phyloP scores from a whole-genome alignment of 768 basidiomycete species.

The Pulveroboletus sp. region DNA sequence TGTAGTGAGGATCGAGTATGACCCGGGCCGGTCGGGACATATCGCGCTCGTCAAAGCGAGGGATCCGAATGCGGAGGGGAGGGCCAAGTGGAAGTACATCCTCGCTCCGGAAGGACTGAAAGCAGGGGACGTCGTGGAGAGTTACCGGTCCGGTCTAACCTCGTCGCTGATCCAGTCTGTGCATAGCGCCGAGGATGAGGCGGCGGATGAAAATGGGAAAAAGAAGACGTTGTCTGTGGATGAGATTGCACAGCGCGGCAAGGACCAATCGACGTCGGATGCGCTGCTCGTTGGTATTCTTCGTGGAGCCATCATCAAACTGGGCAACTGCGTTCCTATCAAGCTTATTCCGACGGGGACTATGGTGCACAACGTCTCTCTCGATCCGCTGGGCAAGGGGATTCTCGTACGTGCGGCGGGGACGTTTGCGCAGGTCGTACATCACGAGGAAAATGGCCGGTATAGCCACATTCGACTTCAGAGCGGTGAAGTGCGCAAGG shows the following conservation, averaged over 20 bases:
- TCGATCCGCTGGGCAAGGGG: slow-evolving; percentile 72
- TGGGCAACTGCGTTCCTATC: slow-evolving; percentile 91
- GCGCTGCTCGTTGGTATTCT: slow-evolving; percentile 82
- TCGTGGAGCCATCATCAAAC: slow-evolving; percentile 77
- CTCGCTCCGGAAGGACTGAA: slow-evolving; percentile 87
- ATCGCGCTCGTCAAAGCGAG: slow-evolving; percentile 83
- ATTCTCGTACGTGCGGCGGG: slow-evolving; percentile 90
- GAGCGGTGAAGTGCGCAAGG: slow-evolving; percentile 89
- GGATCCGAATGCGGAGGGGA: slow-evolving; percentile 49
- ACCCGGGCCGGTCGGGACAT: slow-evolving; percentile 91
- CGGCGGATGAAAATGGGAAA: background rate
- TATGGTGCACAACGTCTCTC: slow-evolving; percentile 81
- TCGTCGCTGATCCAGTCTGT: slow-evolving; percentile 56
- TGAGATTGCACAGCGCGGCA: slow-evolving; percentile 22
- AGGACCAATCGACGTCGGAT: slow-evolving; percentile 41
- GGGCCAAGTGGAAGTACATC: slow-evolving; percentile 81
- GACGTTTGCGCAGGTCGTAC: slow-evolving; percentile 76
- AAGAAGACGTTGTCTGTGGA: slow-evolving; percentile 17
- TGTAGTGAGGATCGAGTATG: slow-evolving; percentile 94
- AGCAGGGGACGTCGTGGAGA: slow-evolving; percentile 85
- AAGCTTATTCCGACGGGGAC: slow-evolving; percentile 91
- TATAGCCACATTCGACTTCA: slow-evolving; percentile 85
- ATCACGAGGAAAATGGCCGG: slow-evolving; percentile 65
- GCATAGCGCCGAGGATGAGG: slow-evolving; percentile 22
- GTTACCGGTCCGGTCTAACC: slow-evolving; percentile 82